Evolutionary conservation across 768 basidiomycete genomes (phyloP).

Genomic region (Trametes sanguinea): DNA sequence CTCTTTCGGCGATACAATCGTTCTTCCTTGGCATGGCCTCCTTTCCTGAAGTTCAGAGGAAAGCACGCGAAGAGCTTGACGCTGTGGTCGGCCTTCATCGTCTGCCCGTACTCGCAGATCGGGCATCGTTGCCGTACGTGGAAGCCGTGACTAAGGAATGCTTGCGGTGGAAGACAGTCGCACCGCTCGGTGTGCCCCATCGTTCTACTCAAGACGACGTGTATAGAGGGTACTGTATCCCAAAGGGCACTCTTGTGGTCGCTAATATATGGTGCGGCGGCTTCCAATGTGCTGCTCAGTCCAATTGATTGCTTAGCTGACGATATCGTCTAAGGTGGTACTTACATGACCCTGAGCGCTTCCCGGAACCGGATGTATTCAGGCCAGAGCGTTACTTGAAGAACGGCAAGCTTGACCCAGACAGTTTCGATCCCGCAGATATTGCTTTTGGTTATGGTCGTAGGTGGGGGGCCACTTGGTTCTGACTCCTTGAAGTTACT

Average conservation of each 20-base stretch:
- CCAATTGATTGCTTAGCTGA: not conserved
- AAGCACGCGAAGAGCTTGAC: slow-evolving; percentile 23
- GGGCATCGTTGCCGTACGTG: slow-evolving; percentile 25
- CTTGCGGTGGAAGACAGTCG: slow-evolving; percentile 21
- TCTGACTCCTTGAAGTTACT: too few species aligned
- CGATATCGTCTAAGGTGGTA: slow-evolving; percentile 4
- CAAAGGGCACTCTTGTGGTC: slow-evolving; percentile 19
- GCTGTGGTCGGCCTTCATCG: slow-evolving; percentile 22
- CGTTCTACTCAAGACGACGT: slow-evolving; percentile 17
- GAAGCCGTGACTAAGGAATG: slow-evolving; percentile 27
- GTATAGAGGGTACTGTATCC: slow-evolving; percentile 23
- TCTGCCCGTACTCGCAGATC: slow-evolving; percentile 26
- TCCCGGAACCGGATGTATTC: slow-evolving; percentile 22
- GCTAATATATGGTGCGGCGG: slow-evolving; percentile 19
- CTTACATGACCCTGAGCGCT: slow-evolving; percentile 11
- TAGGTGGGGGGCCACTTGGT: not conserved
- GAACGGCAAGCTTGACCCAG: not conserved
- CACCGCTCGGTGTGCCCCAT: slow-evolving; percentile 23
- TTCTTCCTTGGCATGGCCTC: slow-evolving; percentile 23
- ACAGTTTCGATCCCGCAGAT: not conserved
- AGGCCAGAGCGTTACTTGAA: slow-evolving; percentile 22
- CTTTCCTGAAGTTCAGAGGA: slow-evolving; percentile 18
- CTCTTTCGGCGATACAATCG: slow-evolving; percentile 6
- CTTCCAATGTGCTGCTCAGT: not conserved
- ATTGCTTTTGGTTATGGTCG: slow-evolving; percentile 9